phyloP scores from a whole-genome alignment of 2,329 filamentous ascomycete species.

The Alternaria brassicicola region DNA sequence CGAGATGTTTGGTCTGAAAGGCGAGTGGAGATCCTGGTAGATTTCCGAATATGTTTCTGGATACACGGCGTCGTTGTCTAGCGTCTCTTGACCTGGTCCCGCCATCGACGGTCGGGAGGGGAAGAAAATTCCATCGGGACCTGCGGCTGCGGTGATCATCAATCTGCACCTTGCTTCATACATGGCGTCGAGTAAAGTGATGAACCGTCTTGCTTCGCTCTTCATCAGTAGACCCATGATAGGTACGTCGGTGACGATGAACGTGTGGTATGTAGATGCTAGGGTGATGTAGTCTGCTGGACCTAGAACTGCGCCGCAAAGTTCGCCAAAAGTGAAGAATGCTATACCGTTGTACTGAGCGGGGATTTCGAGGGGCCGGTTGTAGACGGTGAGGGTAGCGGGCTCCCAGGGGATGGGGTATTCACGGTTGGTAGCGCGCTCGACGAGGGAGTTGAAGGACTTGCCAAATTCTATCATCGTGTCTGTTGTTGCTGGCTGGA shows the following conservation, averaged over 20 bases:
- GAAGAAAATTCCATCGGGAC: conserved; percentile 79
- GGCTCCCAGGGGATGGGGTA: conserved; percentile 54
- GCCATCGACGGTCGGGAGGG: conserved; percentile 50
- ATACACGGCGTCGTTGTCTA: conserved; percentile 60
- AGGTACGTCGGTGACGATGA: conserved; percentile 74
- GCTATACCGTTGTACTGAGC: conserved; percentile 63
- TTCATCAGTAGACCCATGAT: conserved; percentile 71
- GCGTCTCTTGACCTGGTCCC: conserved; percentile 7
- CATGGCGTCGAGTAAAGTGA: conserved; percentile 75
- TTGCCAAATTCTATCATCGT: conserved; percentile 27
- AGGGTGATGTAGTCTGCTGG: conserved; percentile 84
- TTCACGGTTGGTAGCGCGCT: conserved; percentile 31
- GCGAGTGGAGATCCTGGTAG: conserved; percentile 76
- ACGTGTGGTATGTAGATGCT: conserved; percentile 78
- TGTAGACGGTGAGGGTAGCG: conserved; percentile 63
- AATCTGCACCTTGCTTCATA: conserved; percentile 84
- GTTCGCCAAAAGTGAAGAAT: conserved; percentile 70
- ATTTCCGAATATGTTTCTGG: conserved; percentile 74
- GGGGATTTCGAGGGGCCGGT: conserved; percentile 66
- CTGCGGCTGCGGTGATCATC: conserved; percentile 68
- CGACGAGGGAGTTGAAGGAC: conserved; percentile 30
- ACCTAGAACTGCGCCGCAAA: conserved; percentile 69
- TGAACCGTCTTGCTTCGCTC: conserved; percentile 81
- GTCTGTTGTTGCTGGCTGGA: conserved; percentile 35
- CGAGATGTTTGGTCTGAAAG: conserved; percentile 80